Evolutionary conservation across 2,329 filamentous ascomycete species (phyloP).

Genomic region (Salinomyces thailandicus): DNA sequence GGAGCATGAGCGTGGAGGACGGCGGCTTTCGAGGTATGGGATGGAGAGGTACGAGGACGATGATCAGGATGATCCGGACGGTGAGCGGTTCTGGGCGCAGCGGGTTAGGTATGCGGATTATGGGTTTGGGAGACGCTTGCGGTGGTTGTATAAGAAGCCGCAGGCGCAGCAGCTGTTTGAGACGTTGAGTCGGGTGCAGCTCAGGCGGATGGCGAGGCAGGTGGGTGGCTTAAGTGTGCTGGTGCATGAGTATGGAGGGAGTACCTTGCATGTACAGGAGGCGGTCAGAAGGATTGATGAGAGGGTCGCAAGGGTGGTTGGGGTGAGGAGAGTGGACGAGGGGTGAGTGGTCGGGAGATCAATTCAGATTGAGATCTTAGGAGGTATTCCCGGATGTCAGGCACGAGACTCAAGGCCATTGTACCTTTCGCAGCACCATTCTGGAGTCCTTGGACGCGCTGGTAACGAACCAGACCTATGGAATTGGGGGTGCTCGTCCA

Average conservation of each 20-base stretch:
- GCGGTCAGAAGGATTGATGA: constrained; percentile 21
- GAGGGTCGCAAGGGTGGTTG: constrained; percentile 23
- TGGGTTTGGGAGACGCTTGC: constrained; percentile 25
- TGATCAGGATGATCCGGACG: constrained; percentile 23
- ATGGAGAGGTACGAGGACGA: constrained; percentile 15
- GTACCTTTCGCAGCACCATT: too few relatives aligned
- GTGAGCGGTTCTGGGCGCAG: constrained; percentile 22
- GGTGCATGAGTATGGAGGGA: constrained; percentile 22
- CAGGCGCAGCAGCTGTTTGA: constrained; percentile 28
- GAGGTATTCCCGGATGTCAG: too few relatives aligned
- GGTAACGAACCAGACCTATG: too few relatives aligned
- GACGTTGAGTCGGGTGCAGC: constrained; percentile 28
- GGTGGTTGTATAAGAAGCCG: constrained; percentile 29
- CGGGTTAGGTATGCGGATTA: constrained; percentile 26
- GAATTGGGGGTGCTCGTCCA: too few relatives aligned
- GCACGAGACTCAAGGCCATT: too few relatives aligned
- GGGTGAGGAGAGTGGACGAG: constrained; percentile 22
- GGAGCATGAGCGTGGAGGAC: constrained; percentile 9
- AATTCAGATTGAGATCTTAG: too few relatives aligned
- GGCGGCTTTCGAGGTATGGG: constrained; percentile 2
- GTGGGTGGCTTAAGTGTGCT: constrained; percentile 23
- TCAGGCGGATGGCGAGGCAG: constrained; percentile 28
- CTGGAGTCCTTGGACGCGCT: too few relatives aligned
- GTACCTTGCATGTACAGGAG: constrained; percentile 13
- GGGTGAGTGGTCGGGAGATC: too few relatives aligned